Evolutionary conservation across 2,329 filamentous ascomycete species (phyloP).

Genomic region (Rachicladosporium sp.): DNA sequence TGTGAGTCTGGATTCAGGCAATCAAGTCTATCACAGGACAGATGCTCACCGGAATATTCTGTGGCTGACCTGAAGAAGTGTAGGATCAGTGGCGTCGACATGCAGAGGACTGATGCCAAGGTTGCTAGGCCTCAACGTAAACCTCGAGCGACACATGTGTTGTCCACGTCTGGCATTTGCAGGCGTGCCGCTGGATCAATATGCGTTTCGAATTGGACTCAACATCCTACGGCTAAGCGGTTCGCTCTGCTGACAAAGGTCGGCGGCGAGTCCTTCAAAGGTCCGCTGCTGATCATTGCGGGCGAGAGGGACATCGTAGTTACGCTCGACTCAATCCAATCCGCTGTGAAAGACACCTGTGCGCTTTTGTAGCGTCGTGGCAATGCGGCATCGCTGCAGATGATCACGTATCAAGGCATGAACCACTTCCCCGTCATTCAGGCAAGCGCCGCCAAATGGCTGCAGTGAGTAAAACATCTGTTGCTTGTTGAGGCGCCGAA

Average conservation of each 20-base stretch:
- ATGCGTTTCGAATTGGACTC: not conserved
- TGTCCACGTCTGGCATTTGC: not conserved
- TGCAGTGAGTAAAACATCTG: not conserved
- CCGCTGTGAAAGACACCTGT: not conserved
- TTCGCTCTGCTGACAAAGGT: constrained; percentile 18
- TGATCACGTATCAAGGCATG: not conserved
- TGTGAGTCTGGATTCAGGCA: no score
- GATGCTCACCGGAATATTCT: no score
- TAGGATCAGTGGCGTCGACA: no score
- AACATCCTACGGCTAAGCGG: constrained; percentile 4
- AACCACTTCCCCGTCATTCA: not conserved
- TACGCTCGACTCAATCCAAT: not conserved
- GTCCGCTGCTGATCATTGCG: constrained; percentile 28
- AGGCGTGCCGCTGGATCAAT: not conserved
- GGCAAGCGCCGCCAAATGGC: not conserved
- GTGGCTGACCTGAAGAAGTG: no score
- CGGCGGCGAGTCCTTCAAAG: constrained; percentile 22
- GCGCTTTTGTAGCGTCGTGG: not conserved
- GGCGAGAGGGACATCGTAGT: constrained; percentile 15
- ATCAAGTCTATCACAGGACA: no score
- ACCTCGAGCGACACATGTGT: no score
- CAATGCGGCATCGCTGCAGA: not conserved
- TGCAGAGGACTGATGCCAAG: no score
- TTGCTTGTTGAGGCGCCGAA: not conserved
- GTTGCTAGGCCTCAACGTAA: no score